Percentiles rank a stretch among this genome's conserved stretches.
phyloP scores from a whole-genome alignment of 2,329 filamentous ascomycete genomes.

The Colletotrichum chrysophilum region DNA sequence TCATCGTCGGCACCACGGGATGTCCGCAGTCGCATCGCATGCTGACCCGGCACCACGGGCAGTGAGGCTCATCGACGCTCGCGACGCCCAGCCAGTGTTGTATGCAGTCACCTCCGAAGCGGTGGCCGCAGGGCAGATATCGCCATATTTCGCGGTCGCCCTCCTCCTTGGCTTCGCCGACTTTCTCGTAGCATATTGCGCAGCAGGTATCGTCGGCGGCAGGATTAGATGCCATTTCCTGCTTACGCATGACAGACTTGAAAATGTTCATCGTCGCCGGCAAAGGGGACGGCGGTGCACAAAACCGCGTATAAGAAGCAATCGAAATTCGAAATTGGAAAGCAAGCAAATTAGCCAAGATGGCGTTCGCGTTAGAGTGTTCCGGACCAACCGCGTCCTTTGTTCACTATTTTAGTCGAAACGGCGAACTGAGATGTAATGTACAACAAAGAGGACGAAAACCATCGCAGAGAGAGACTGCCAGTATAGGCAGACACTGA shows the following conservation, averaged over 20 bases:
- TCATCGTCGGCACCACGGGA: slow-evolving; percentile 31
- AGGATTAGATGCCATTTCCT: slow-evolving; percentile 21
- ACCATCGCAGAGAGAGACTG: slow-evolving; percentile 1
- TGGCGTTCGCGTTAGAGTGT: neutral
- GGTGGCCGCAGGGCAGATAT: slow-evolving; percentile 46
- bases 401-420: neutral
- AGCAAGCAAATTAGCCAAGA: neutral
- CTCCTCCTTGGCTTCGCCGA: slow-evolving; percentile 41
- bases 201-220: slow-evolving; percentile 30
- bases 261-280: slow-evolving; percentile 19
- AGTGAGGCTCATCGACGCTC: slow-evolving; percentile 38
- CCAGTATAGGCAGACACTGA: neutral
- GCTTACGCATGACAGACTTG: slow-evolving; percentile 22
- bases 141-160: slow-evolving; percentile 45
- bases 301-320: neutral
- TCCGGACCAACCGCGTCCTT: neutral
- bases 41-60: slow-evolving; percentile 43
- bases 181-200: slow-evolving; percentile 48
- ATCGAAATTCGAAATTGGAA: neutral
- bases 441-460: neutral
- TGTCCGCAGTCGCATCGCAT: slow-evolving; percentile 37
- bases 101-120: slow-evolving; percentile 48
- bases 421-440: neutral
- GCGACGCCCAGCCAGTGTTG: slow-evolving; percentile 45
- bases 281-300: neutral